Conservation (phyloP, 2,329 filamentous ascomycete species). For the Microcyclospora pomicola region DNA sequence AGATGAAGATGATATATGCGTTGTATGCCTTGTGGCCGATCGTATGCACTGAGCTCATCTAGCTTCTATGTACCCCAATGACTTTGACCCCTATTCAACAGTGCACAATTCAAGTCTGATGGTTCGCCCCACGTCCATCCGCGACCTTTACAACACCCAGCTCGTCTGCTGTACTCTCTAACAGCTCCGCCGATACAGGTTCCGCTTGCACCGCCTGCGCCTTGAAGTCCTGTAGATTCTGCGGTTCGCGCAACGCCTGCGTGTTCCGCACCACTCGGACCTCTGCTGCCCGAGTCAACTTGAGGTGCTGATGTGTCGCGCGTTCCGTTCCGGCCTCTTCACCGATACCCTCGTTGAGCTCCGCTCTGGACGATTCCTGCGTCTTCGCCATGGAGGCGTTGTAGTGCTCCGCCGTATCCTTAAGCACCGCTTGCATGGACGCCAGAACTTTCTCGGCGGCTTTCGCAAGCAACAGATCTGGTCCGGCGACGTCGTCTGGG, state of each 20-base stretch:
- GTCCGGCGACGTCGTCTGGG: constrained; percentile 52
- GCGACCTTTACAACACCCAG: too few species aligned
- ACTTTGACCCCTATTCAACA: too few species aligned
- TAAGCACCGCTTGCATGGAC: constrained; percentile 79
- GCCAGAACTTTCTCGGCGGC: constrained; percentile 78
- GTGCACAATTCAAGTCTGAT: too few species aligned
- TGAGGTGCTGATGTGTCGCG: constrained; percentile 49
- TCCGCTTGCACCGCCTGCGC: constrained; percentile 25
- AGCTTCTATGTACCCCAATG: too few species aligned
- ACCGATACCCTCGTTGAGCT: constrained; percentile 31
- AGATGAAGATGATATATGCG: too few species aligned
- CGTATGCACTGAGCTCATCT: too few species aligned
- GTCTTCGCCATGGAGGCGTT: constrained; percentile 44
- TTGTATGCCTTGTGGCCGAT: too few species aligned
- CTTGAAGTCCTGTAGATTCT: constrained; percentile 47
- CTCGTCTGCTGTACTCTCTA: too few species aligned
- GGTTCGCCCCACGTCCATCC: too few species aligned
- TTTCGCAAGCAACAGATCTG: constrained; percentile 66
- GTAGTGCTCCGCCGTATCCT: constrained; percentile 52
- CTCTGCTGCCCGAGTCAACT: constrained; percentile 74
- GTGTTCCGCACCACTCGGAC: constrained; percentile 68
- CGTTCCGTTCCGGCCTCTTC: constrained; percentile 30
- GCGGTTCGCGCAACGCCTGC: constrained; percentile 54
- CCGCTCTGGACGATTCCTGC: constrained; percentile 30
- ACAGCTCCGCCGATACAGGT: too few species aligned